Evolutionary conservation across 805 yeast genomes (phyloP), one percentile per base, ranked within the genome.

Genomic region (Kluyveromyces aestuarii): DNA sequence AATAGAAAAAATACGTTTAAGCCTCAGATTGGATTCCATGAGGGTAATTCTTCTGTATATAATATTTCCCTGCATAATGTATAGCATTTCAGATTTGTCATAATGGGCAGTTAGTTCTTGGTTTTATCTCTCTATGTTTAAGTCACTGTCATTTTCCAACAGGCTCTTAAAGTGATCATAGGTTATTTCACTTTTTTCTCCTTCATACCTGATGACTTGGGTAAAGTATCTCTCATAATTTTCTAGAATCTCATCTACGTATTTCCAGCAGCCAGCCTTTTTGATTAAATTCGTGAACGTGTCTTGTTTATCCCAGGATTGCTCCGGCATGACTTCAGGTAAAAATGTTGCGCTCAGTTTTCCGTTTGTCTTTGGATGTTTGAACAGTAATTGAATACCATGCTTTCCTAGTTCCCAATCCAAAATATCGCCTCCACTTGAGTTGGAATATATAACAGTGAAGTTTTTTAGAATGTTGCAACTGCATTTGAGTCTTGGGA

Each of bases 251-350:
- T 63, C 63, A 49, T 54, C 52, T 25, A 44, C 47, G 33, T 42
- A 56, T 41, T 52, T 51, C 51, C 46, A 59, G 42, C 52, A 55
- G 0, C 87, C 93, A 0, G 95, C 89, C 62, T 93, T 93, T 19
- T 73, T 68, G 2, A 91, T 77, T 37, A 95, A 72, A 54, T 86
- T 76, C 51, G 71, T 71, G 48, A 91, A 65, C 0, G 98, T 91
- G 21, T 85, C 82, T 16, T 70, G 67, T 57, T 84, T 76, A 54
- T 75, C 76, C 96, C 96, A 88, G 1, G 78, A 80, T 56, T 90
- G 95, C 55, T 91, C 98, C 5, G 69, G 73, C 19, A 96, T 95
- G 1, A 93, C 98, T 40, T 81, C 85, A 0, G 99, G 99, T 39
- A 93, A 67, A 56, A 88, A 93, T 0, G 98, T 93, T 0, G 97